Evolutionary conservation across 768 basidiomycete genomes (phyloP).

Genomic region (Mycena capillaripes): DNA sequence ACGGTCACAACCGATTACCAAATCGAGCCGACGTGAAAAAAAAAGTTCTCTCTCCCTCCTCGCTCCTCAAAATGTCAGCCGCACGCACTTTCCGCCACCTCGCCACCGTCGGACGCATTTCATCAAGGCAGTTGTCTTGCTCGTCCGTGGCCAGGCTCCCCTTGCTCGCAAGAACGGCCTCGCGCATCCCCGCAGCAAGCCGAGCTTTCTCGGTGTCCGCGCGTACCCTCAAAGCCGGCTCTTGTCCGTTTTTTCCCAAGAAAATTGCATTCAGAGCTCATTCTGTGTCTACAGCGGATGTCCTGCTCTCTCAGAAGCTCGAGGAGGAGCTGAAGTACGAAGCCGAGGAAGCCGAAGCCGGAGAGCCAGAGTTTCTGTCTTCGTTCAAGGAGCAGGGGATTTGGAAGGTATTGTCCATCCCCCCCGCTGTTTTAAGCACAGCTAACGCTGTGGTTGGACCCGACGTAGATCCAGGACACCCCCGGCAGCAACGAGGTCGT

Average conservation of each 20-base stretch:
- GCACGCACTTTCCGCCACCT: conserved; percentile 73
- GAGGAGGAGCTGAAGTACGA: conserved; percentile 91
- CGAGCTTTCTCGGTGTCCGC: conserved; percentile 65
- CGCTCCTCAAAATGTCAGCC: conserved; percentile 65
- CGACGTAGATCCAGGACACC: conserved; percentile 73
- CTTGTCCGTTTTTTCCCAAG: conserved; percentile 30
- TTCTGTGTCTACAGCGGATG: conserved; percentile 66
- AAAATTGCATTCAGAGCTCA: background rate
- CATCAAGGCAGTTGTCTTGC: conserved; percentile 46
- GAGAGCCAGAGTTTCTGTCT: conserved; percentile 81
- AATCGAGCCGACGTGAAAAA: background rate
- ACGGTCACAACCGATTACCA: background rate
- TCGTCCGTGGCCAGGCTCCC: conserved; percentile 45
- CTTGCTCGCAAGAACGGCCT: conserved; percentile 41
- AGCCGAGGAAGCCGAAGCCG: conserved; percentile 60
- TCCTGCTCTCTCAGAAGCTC: conserved; percentile 80
- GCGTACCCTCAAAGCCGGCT: conserved; percentile 32
- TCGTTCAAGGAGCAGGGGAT: conserved; percentile 79
- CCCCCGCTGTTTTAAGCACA: conserved; percentile 3
- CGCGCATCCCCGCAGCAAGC: conserved; percentile 36
- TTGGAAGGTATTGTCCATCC: conserved; percentile 74
- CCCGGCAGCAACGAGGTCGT: conserved; percentile 85
- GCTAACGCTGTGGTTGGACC: background rate
- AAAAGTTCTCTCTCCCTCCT: conserved; percentile 7
- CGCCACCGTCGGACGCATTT: conserved; percentile 56